Evolutionary conservation across 805 yeast species (phyloP), one percentile per base, ranked within the genome.

Genomic region (Candida ulmi): DNA sequence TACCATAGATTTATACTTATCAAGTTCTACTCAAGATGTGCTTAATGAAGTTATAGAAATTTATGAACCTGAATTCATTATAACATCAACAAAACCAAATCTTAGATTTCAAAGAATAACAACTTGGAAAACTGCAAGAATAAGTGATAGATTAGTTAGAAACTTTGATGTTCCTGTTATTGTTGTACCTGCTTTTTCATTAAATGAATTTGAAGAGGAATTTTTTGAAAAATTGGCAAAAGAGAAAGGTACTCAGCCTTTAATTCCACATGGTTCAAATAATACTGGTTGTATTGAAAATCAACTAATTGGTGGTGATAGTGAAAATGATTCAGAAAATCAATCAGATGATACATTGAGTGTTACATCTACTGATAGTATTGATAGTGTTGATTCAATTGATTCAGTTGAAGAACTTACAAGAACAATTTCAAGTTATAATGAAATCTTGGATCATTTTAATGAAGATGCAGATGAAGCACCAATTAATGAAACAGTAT

Each of bases 151-250:
- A 36, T 63, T 81, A 34, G 83, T 82, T 23, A 78, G 76, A 51
- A 74, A 73, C 50, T 78, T 71, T 47, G 78, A 80, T 4, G 69
- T 80, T 13, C 88, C 90, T 0, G 73, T 78, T n/a, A 68, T 82
- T 18, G 72, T 81, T 36, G 81, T 77, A 0, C 84, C 88, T 1
- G 78, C 84, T 2, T 55, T 65, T 45, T 76, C 78, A 40, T 69
- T 77, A 76, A 64, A 65, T 33, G 46, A 58, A n/a, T 80, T 74
- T 58, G 84, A 79, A 51, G 42, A 46, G 4, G 50, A 60, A 11
- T 51, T 78, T 28, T 69, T 70, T 39, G 27, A 28, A 26, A 12
- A 11, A 5, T 13, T 26, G 6, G 28, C 6, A 12, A 13, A 26
- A 12, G 5, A 5, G 24, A 21, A 21, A 21, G 24, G 24, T 21